A percentile compares a stretch with the other conserved stretches of the same genome.
These are phyloP conservation scores for Xylaria sp. DNA, from an alignment of 2,329 filamentous ascomycete species.

Conservation along the genomic window DNA sequence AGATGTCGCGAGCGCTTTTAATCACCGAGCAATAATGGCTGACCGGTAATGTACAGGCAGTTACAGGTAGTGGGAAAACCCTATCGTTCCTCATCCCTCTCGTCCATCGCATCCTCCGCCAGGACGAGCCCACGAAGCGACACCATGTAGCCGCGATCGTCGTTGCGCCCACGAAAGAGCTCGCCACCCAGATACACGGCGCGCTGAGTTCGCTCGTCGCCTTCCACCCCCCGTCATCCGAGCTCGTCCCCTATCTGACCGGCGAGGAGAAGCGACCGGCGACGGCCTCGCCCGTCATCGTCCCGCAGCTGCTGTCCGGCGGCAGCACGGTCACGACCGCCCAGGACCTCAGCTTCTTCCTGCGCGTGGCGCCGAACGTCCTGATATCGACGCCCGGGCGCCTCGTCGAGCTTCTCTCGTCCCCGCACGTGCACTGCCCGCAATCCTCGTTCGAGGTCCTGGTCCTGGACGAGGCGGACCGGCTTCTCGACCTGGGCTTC, in stretches of 20 bases:
- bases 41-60: slow-evolving; percentile 55
- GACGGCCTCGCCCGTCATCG: slow-evolving; percentile 55
- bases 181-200: slow-evolving; percentile 86
- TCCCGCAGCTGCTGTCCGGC: slow-evolving; percentile 87
- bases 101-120: slow-evolving; percentile 77
- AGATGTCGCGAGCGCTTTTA: neutral
- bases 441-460: slow-evolving; percentile 90
- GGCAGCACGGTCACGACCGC: slow-evolving; percentile 75
- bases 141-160: slow-evolving; percentile 91
- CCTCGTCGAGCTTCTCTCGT: slow-evolving; percentile 83
- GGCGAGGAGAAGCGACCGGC: slow-evolving; percentile 59
- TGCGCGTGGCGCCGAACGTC: slow-evolving; percentile 83
- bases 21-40: no score
- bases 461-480: slow-evolving; percentile 92
- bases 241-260: slow-evolving; percentile 57
- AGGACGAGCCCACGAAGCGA: slow-evolving; percentile 82
- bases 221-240: slow-evolving; percentile 81
- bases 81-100: slow-evolving; percentile 83
- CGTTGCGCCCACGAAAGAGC: slow-evolving; percentile 88
- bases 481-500: slow-evolving; percentile 90
- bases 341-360: slow-evolving; percentile 84
- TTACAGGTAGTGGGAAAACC: slow-evolving; percentile 91
- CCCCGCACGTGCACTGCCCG: slow-evolving; percentile 83
- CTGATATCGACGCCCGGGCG: slow-evolving; percentile 90
- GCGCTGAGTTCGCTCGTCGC: slow-evolving; percentile 76